Percentiles rank a stretch among this genome's conserved stretches.
Conservation (phyloP, 2,329 filamentous ascomycete species). For the Colletotrichum coccodes region DNA sequence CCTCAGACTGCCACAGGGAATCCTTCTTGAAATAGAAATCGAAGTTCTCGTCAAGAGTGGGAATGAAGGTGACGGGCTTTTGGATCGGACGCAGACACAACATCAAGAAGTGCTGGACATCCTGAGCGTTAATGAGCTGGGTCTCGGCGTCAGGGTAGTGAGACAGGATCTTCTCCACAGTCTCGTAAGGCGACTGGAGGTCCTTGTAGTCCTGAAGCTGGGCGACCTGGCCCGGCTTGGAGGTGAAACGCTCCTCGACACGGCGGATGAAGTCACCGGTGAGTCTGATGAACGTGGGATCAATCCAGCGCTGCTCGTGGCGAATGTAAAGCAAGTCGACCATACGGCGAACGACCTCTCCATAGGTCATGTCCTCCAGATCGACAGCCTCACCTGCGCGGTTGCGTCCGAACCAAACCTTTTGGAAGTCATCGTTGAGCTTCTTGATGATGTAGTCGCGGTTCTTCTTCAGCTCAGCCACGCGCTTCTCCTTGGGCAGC, state of each 20-base stretch:
- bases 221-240: slow-evolving; percentile 76
- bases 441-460: slow-evolving; percentile 94
- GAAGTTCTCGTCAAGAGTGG: slow-evolving; percentile 94
- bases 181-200: slow-evolving; percentile 81
- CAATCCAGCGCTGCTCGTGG: slow-evolving; percentile 92
- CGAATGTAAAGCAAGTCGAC: slow-evolving; percentile 92
- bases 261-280: slow-evolving; percentile 97
- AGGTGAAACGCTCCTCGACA: slow-evolving; percentile 94
- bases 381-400: slow-evolving; percentile 83
- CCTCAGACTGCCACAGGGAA: slow-evolving; percentile 98
- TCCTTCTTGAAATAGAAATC: slow-evolving; percentile 99
- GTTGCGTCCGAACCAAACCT: slow-evolving; percentile 95
- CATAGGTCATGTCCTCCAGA: slow-evolving; percentile 95
- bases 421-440: slow-evolving; percentile 95
- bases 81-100: slow-evolving; percentile 92
- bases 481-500: slow-evolving; percentile 92
- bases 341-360: slow-evolving; percentile 86
- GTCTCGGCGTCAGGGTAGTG: slow-evolving; percentile 87
- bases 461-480: slow-evolving; percentile 88
- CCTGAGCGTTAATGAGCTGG: slow-evolving; percentile 97
- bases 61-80: slow-evolving; percentile 97
- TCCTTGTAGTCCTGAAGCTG: slow-evolving; percentile 91
- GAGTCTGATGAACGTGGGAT: slow-evolving; percentile 81
- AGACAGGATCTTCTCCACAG: slow-evolving; percentile 81
- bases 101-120: slow-evolving; percentile 95